Percentiles rank a stretch among this genome's conserved stretches.
Evolutionary conservation across 2,329 filamentous ascomycete genomes (phyloP).

Genomic region (Aspergillus quadricinctus): DNA sequence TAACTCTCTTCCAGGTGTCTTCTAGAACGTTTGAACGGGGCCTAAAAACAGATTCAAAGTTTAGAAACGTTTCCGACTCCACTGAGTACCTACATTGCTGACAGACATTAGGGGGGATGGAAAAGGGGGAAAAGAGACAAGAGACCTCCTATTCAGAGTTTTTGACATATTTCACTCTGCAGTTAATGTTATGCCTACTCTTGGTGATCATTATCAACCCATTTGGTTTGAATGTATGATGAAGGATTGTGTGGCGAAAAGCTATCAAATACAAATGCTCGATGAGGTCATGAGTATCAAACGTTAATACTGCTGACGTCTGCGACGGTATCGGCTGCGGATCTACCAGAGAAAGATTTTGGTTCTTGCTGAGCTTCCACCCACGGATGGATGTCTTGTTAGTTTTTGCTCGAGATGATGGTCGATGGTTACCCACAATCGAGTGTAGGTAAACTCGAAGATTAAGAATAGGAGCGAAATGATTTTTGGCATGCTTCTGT

Average conservation of each 20-base stretch:
- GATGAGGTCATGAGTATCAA: background rate
- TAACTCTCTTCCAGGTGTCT: constrained; percentile 28
- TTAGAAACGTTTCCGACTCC: background rate
- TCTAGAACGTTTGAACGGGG: constrained; percentile 26
- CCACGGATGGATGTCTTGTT: background rate
- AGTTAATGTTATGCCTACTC: background rate
- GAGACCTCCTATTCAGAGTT: background rate
- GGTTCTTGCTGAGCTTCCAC: background rate
- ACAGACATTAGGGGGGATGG: background rate
- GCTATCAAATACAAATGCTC: background rate
- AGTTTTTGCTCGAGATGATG: background rate
- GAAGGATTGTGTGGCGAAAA: background rate
- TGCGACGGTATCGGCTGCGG: background rate
- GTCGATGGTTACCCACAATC: background rate
- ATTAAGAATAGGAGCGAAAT: too few relatives aligned
- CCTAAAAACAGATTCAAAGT: background rate
- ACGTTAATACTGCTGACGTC: background rate
- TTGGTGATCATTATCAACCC: background rate
- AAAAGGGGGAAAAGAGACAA: background rate
- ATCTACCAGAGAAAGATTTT: background rate
- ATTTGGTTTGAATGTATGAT: background rate
- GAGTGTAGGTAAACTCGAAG: too few relatives aligned
- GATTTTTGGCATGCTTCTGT: background rate
- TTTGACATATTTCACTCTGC: background rate
- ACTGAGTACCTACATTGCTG: background rate